These are phyloP conservation scores for Erysimum cheiri DNA, from an alignment of 441 rosid species.

Conservation along the genomic window DNA sequence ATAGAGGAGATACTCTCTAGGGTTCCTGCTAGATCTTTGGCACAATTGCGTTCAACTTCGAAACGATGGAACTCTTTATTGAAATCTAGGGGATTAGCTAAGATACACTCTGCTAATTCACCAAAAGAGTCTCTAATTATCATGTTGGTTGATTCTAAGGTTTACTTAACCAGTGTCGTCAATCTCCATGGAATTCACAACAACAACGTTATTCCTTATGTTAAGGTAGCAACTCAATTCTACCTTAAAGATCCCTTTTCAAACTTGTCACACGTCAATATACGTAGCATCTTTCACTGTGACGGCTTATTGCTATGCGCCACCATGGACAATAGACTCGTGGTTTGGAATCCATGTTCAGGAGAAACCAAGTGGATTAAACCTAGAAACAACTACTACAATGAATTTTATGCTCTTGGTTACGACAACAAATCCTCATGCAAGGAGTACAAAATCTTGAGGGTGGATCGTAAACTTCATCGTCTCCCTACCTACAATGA, in stretches of 20 bases:
- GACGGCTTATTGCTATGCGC: not conserved
- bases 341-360: slow-evolving; percentile 11
- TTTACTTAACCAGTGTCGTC: not conserved
- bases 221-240: not conserved
- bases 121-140: slow-evolving; percentile 8
- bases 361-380: slow-evolving; percentile 20
- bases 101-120: not conserved
- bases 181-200: no score
- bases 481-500: not conserved
- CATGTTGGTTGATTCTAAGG: not conserved
- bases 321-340: not conserved
- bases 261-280: not conserved
- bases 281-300: not conserved
- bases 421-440: slow-evolving; percentile 2
- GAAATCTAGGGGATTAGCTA: not conserved
- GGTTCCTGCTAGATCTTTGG: slow-evolving; percentile 1
- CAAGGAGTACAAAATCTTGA: slow-evolving; percentile 22
- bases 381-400: not conserved
- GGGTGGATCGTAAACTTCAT: not conserved
- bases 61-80: not conserved
- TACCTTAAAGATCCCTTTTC: not conserved
- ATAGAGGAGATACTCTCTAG: slow-evolving; percentile 1
- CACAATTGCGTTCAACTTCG: not conserved
- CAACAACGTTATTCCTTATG: not conserved
- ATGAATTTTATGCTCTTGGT: slow-evolving; percentile 9